These are phyloP conservation scores for Protomyces pachydermus DNA, from an alignment of 1,139 yeast genomes.

Conservation along the genomic window DNA sequence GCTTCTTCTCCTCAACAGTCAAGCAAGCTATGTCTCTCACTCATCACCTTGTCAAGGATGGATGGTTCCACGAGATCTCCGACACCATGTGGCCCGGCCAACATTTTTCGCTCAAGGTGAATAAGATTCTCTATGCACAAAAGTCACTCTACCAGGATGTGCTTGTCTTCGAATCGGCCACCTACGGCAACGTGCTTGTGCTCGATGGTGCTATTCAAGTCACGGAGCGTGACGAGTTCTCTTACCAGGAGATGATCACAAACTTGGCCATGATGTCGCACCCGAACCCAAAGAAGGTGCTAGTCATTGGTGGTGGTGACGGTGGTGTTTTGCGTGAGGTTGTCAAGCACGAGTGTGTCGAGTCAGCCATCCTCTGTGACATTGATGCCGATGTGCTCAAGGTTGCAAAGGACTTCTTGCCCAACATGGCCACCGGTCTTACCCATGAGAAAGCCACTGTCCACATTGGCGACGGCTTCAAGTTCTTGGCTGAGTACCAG, in stretches of 20 bases:
- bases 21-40: constrained; percentile 15
- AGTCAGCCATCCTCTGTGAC: constrained; percentile 74
- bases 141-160: constrained; percentile 79
- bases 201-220: constrained; percentile 84
- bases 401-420: constrained; percentile 68
- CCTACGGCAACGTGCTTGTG: constrained; percentile 79
- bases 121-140: constrained; percentile 66
- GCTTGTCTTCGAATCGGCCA: constrained; percentile 64
- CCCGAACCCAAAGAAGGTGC: constrained; percentile 63
- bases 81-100: constrained; percentile 89
- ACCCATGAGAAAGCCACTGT: constrained; percentile 68
- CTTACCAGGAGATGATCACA: constrained; percentile 81
- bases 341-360: constrained; percentile 66
- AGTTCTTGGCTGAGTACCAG: constrained; percentile 56
- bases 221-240: constrained; percentile 84
- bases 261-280: constrained; percentile 76
- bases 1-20: background rate
- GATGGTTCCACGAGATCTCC: constrained; percentile 90
- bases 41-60: constrained; percentile 45
- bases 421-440: constrained; percentile 70
- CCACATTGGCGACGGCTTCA: constrained; percentile 82
- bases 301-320: constrained; percentile 92
- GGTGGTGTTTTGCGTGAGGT: constrained; percentile 88
- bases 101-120: constrained; percentile 71
- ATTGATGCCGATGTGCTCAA: constrained; percentile 79